phyloP scores from a whole-genome alignment of 176 grass and related monocot species.

The Calamus simplicifolius region DNA sequence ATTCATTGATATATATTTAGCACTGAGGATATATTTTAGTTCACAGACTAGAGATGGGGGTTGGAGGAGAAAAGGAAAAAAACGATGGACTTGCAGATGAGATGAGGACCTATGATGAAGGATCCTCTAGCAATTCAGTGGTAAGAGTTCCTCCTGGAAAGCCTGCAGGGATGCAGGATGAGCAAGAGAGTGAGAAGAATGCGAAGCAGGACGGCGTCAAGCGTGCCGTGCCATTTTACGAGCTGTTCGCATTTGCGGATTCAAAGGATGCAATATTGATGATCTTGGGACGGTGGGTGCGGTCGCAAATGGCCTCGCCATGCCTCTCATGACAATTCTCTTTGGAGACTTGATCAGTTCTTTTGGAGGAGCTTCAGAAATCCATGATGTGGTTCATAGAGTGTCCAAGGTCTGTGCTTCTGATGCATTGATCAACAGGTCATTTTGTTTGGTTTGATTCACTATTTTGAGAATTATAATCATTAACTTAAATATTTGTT shows the following conservation, averaged over 20 bases:
- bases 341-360: constrained; percentile 73
- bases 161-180: not conserved
- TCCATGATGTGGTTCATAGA: constrained; percentile 45
- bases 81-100: not conserved
- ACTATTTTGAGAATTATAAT: too few relatives aligned
- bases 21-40: too few relatives aligned
- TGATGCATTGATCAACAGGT: too few relatives aligned
- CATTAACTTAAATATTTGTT: too few relatives aligned
- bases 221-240: constrained; percentile 62
- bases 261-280: constrained; percentile 57
- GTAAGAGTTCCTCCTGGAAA: not conserved
- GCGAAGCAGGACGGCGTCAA: constrained; percentile 3
- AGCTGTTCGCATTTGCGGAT: constrained; percentile 85
- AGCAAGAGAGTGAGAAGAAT: not conserved
- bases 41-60: not conserved
- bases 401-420: constrained; percentile 56
- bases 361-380: constrained; percentile 61
- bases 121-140: constrained; percentile 3
- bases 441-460: too few relatives aligned
- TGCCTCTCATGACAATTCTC: constrained; percentile 90
- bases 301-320: constrained; percentile 66
- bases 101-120: not conserved
- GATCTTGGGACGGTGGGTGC: constrained; percentile 57
- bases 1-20: too few relatives aligned
- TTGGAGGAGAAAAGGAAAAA: not conserved